A percentile compares a stretch with the other conserved stretches of the same genome.
Evolutionary conservation across 2,329 filamentous ascomycete species (phyloP).

Genomic region (Alternaria viburni): DNA sequence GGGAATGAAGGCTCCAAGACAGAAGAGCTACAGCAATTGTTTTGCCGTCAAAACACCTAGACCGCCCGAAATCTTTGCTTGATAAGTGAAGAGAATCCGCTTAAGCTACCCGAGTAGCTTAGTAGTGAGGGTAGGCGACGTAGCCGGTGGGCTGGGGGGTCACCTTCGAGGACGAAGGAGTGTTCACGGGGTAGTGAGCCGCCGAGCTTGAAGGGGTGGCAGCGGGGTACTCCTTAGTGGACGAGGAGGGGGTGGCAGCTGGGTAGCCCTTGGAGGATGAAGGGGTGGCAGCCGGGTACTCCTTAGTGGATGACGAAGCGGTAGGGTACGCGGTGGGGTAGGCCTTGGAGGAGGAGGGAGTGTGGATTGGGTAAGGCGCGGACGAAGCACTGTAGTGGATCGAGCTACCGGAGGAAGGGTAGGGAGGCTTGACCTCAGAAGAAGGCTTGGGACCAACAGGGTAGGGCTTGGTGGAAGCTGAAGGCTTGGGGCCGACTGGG

Average conservation of each 20-base stretch:
- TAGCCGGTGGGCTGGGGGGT: constrained; percentile 22
- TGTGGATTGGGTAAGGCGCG: constrained; percentile 31
- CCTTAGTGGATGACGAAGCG: background rate
- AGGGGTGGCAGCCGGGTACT: background rate
- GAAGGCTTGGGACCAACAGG: background rate
- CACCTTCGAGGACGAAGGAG: constrained; percentile 7
- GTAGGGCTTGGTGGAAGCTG: constrained; percentile 2
- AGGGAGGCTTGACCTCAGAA: background rate
- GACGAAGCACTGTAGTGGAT: constrained; percentile 9
- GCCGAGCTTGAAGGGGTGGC: constrained; percentile 4
- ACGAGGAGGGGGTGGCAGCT: background rate
- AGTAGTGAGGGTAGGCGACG: constrained; percentile 12
- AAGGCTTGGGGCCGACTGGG: constrained; percentile 20
- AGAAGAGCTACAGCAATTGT: constrained; percentile 4
- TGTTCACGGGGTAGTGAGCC: background rate
- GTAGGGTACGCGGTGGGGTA: background rate
- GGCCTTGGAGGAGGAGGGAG: background rate
- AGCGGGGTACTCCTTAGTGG: constrained; percentile 8
- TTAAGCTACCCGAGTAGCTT: constrained; percentile 9
- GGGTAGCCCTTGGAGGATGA: constrained; percentile 3
- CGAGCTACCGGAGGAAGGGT: constrained; percentile 7
- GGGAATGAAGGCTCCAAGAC: constrained; percentile 15
- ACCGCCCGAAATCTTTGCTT: constrained; percentile 10
- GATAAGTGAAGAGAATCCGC: background rate
- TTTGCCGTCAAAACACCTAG: constrained; percentile 11